Conservation (phyloP, 2,329 filamentous ascomycete genomes). For the Pyrenophora seminiperda region DNA sequence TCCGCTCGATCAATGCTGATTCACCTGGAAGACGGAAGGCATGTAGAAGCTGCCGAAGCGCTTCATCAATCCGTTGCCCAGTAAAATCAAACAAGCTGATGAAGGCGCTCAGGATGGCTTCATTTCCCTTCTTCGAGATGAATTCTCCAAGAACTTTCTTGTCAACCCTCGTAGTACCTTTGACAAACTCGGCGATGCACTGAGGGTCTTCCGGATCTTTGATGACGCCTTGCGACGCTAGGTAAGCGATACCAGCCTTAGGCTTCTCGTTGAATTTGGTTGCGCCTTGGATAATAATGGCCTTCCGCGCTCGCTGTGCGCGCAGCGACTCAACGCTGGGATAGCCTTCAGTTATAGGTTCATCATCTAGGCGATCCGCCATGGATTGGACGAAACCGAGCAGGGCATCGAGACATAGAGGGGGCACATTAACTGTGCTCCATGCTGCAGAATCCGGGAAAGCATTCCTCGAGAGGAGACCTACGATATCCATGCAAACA, state of each 20-base stretch:
- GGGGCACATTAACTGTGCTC: constrained; percentile 98
- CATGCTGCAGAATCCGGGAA: constrained; percentile 97
- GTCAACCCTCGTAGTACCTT: constrained; percentile 83
- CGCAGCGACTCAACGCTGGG: constrained; percentile 69
- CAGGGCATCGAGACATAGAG: constrained; percentile 88
- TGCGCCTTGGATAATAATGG: constrained; percentile 83
- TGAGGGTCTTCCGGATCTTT: constrained; percentile 72
- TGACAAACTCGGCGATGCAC: constrained; percentile 84
- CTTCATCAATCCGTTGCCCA: constrained; percentile 87
- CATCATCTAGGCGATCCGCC: constrained; percentile 79
- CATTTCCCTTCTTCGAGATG: constrained; percentile 87
- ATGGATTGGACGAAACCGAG: constrained; percentile 91
- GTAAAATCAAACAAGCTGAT: constrained; percentile 86
- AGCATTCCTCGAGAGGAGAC: constrained; percentile 88
- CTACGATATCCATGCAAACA: constrained; percentile 93
- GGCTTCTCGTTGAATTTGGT: constrained; percentile 95
- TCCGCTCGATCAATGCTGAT: constrained; percentile 88
- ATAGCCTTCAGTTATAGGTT: constrained; percentile 66
- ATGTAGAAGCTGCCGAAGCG: constrained; percentile 82
- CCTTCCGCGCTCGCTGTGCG: constrained; percentile 79
- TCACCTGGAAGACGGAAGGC: constrained; percentile 94
- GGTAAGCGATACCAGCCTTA: constrained; percentile 83
- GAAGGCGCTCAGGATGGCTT: constrained; percentile 81
- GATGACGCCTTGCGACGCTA: constrained; percentile 86
- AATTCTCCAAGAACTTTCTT: constrained; percentile 93